Evolutionary conservation across 192 early-diverging fungal species (phyloP), one percentile per base, ranked within the genome.

Genomic region (Linnemannia schmuckeri): DNA sequence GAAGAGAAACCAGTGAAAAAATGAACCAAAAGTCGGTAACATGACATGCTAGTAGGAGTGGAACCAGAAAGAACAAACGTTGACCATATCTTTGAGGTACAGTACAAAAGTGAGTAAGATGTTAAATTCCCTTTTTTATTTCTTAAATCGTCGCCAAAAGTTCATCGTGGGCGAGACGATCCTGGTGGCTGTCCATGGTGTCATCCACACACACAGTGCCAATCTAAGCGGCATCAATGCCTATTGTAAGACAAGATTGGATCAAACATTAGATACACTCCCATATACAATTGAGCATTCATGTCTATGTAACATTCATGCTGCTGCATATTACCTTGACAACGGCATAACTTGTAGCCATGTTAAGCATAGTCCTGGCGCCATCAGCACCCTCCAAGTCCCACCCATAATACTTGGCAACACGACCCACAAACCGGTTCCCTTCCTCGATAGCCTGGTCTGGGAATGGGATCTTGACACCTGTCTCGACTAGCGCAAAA

Each of bases 271-370:
- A 40, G 35, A 35, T 0, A 35, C 24, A 12, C 12, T 10, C 3
- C 1, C 33, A 40, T 77, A 1, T 24, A 38, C 38, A 10, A 22
- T 13, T 13, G n/a, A 70, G 71, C 20, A 27, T 44, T 20, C 22
- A 17, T 63, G 12, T 49, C 6, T 13, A 74, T 22, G n/a, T 57
- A 18, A 33, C 24, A 40, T 49, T 12, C n/a, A 40, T 4, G 3
- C 10, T 8, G 33, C 0, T 3, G 7, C 46, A 0, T 27, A 13
- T 73, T 85, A 93, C 91, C 91, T 99, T 99, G 27, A 97, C 95
- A 22, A 97, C 76, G 9, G 93, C 95, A 88, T 99, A 99, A 30
- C 93, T 90, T 5, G 94, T 93, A 0, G 94, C 95, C 92, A 96
- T 83, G 81, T 97, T 89, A 42, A 96, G 74, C 89, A 97, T 92